These are phyloP conservation scores for Acacia acuminata DNA, from an alignment of 306 rosid species.

Conservation along the genomic window DNA sequence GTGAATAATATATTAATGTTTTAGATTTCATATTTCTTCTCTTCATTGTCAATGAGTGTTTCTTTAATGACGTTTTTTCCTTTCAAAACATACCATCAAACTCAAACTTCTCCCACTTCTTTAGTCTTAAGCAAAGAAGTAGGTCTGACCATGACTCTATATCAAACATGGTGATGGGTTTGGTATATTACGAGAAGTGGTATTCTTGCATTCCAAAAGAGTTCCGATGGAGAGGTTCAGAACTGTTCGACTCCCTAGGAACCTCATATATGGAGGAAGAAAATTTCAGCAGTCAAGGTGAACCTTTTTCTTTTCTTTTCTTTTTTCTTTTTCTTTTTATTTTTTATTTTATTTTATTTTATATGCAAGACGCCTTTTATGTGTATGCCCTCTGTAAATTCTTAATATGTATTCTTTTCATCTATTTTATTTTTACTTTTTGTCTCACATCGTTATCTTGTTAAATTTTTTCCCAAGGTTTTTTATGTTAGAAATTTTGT, in stretches of 20 bases:
- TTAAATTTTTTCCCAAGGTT: neutral
- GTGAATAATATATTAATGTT: neutral
- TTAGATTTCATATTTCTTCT: neutral
- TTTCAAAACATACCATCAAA: neutral
- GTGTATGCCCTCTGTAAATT: constrained; percentile 55
- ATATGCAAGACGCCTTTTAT: constrained; percentile 39
- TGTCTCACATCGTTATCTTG: neutral
- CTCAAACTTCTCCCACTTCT: constrained; percentile 1
- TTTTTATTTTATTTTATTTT: no score
- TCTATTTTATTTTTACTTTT: neutral
- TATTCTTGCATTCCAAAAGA: constrained; percentile 63
- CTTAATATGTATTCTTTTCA: neutral
- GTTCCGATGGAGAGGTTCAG: constrained; percentile 54
- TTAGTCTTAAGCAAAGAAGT: constrained; percentile 62
- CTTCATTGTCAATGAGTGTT: constrained; percentile 16
- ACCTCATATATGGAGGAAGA: constrained; percentile 35
- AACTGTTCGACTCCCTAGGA: constrained; percentile 39
- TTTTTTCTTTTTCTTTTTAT: no score
- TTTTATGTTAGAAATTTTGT: neutral
- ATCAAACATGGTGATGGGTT: constrained; percentile 61
- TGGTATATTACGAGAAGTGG: constrained; percentile 69
- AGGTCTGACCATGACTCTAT: constrained; percentile 45
- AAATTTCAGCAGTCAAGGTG: constrained; percentile 27
- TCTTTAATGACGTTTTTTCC: constrained; percentile 22
- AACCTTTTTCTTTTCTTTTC: no score